Conservation (phyloP, 176 grass and related monocot species). For the Oryza meyeriana region DNA sequence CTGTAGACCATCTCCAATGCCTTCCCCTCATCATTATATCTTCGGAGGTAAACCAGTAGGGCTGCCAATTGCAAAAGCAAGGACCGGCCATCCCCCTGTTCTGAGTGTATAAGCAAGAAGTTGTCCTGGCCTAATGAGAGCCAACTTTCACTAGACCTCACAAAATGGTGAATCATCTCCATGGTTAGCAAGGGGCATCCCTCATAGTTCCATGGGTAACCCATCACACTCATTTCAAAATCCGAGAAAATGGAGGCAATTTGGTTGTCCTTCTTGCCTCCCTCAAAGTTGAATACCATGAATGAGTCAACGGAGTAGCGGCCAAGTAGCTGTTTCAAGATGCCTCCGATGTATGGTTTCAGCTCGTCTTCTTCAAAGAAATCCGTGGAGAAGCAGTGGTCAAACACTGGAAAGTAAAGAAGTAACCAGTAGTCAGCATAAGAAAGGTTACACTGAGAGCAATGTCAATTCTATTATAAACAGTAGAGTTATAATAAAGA, state of each 20-base stretch:
- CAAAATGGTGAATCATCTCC: slow-evolving; percentile 91
- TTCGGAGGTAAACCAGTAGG: slow-evolving; percentile 69
- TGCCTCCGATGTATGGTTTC: slow-evolving; percentile 59
- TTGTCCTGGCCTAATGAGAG: slow-evolving; percentile 75
- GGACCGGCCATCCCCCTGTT: slow-evolving; percentile 79
- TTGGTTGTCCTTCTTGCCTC: slow-evolving; percentile 57
- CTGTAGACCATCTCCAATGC: slow-evolving; percentile 72
- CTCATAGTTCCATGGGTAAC: slow-evolving; percentile 84
- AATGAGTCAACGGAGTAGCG: slow-evolving; percentile 74
- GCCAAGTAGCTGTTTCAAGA: slow-evolving; percentile 66
- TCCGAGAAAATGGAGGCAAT: slow-evolving; percentile 79
- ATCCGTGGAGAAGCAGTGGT: slow-evolving; percentile 78
- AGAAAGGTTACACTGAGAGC: not conserved
- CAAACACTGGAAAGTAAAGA: slow-evolving; percentile 63
- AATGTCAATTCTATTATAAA: not conserved
- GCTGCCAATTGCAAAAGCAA: slow-evolving; percentile 80
- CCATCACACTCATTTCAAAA: slow-evolving; percentile 72
- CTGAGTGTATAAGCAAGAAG: slow-evolving; percentile 74
- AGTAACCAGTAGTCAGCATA: slow-evolving; percentile 14
- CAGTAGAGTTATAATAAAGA: not conserved
- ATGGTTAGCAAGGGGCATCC: slow-evolving; percentile 87
- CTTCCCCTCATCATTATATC: slow-evolving; percentile 60
- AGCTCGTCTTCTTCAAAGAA: slow-evolving; percentile 67
- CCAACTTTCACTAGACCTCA: slow-evolving; percentile 96
- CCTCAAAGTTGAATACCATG: slow-evolving; percentile 88